These are phyloP conservation scores for Alternaria incomplexa DNA, from an alignment of 2,329 filamentous ascomycete species.

Conservation along the genomic window DNA sequence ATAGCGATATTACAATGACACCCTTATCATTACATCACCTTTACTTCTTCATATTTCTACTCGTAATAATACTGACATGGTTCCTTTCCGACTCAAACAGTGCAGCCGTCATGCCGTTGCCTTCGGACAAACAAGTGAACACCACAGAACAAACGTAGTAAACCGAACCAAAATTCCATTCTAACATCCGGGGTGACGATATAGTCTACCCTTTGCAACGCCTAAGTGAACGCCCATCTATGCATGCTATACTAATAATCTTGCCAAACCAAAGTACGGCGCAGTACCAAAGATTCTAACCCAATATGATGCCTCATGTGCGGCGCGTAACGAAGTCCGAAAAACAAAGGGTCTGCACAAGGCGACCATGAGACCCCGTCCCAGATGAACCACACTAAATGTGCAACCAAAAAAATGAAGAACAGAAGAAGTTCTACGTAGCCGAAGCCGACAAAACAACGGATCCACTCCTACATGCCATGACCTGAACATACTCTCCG, in stretches of 20 bases:
- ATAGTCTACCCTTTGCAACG: not conserved
- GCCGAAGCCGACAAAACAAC: not conserved
- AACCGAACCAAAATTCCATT: not conserved
- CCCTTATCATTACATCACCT: not conserved
- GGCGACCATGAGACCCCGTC: not conserved
- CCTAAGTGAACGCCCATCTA: not conserved
- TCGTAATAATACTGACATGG: not conserved
- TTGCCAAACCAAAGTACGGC: not conserved
- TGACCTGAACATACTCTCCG: slow-evolving; percentile 95
- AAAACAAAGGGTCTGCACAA: not conserved
- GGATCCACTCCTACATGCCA: slow-evolving; percentile 58
- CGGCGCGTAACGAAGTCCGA: not conserved
- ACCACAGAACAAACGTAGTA: not conserved
- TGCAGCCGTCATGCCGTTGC: not conserved
- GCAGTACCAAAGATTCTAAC: not conserved
- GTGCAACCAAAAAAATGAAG: not conserved
- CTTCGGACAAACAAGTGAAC: not conserved
- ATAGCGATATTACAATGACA: not conserved
- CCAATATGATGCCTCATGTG: not conserved
- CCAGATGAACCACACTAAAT: not conserved
- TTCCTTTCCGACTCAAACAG: not conserved
- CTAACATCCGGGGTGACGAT: not conserved
- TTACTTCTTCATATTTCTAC: not conserved
- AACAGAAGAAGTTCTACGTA: not conserved
- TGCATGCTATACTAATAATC: not conserved